These are phyloP conservation scores for Pseudocercospora fuligena DNA, from an alignment of 2,329 filamentous ascomycete genomes.

Conservation along the genomic window DNA sequence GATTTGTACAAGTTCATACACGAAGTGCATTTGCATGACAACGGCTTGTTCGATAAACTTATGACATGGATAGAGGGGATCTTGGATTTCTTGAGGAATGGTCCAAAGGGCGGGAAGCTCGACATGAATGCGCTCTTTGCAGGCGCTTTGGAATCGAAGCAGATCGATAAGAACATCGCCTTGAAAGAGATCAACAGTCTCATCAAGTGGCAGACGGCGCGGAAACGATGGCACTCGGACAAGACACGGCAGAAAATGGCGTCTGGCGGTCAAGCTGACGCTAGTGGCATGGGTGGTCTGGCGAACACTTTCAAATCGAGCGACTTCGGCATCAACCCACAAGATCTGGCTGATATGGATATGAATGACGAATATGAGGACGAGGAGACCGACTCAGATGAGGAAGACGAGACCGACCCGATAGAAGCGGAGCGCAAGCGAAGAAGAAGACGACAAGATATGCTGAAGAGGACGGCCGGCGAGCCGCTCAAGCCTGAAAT, in stretches of 20 bases:
- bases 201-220: constrained; percentile 90
- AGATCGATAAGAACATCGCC: constrained; percentile 73
- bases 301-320: constrained; percentile 68
- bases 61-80: constrained; percentile 99
- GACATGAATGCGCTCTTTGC: constrained; percentile 95
- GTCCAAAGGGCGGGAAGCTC: constrained; percentile 78
- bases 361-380: constrained; percentile 72
- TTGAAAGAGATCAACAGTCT: constrained; percentile 81
- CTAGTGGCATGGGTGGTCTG: constrained; percentile 57
- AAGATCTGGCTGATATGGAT: constrained; percentile 84
- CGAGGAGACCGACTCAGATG: constrained; percentile 73
- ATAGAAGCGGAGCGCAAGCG: constrained; percentile 84
- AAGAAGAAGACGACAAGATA: constrained; percentile 76
- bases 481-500: constrained; percentile 45
- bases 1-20: constrained; percentile 99
- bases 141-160: constrained; percentile 70
- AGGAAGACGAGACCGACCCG: constrained; percentile 74
- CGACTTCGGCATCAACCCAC: constrained; percentile 88
- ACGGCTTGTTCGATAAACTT: constrained; percentile 91
- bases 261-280: constrained; percentile 64
- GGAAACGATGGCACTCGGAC: constrained; percentile 97
- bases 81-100: constrained; percentile 86
- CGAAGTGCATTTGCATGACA: constrained; percentile 95
- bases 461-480: constrained; percentile 56
- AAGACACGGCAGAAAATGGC: constrained; percentile 99